Conservation (phyloP, 176 grass and related monocot species). For the Aegilops umbellulata region DNA sequence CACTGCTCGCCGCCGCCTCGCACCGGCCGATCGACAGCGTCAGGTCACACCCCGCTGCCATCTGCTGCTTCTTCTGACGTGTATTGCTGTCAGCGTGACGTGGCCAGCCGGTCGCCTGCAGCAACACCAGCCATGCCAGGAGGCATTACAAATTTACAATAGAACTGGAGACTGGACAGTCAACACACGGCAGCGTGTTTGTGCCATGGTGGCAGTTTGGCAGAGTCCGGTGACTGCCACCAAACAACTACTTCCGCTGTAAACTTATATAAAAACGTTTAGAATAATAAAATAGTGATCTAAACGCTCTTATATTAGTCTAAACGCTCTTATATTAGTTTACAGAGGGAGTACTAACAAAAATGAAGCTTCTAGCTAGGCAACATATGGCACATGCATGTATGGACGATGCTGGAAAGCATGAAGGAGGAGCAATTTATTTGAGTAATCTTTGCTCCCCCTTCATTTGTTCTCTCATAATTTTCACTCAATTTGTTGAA, state of each 20-base stretch:
- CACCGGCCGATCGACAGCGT: slow-evolving; percentile 41
- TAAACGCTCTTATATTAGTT: no score
- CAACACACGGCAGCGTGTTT: slow-evolving; percentile 33
- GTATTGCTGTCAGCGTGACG: not conserved
- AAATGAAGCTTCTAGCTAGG: slow-evolving; percentile 25
- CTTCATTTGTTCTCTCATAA: not conserved
- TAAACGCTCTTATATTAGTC: no score
- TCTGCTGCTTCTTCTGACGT: not conserved
- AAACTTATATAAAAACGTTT: no score
- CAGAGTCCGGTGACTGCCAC: slow-evolving; percentile 13
- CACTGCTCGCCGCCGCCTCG: slow-evolving; percentile 31
- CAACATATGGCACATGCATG: not conserved
- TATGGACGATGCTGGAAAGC: no score
- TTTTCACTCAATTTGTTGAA: no score
- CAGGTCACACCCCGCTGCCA: slow-evolving; percentile 19
- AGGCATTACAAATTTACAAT: no score
- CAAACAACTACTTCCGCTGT: no score
- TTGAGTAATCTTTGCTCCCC: not conserved
- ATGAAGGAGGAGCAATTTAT: not conserved
- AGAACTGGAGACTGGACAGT: not conserved
- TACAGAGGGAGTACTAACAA: no score
- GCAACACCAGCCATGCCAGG: not conserved
- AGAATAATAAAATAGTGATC: no score
- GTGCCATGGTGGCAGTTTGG: slow-evolving; percentile 15
- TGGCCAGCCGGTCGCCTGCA: slow-evolving; percentile 14